phyloP scores from a whole-genome alignment of 331 rosid species.

The Malus hybrid region DNA sequence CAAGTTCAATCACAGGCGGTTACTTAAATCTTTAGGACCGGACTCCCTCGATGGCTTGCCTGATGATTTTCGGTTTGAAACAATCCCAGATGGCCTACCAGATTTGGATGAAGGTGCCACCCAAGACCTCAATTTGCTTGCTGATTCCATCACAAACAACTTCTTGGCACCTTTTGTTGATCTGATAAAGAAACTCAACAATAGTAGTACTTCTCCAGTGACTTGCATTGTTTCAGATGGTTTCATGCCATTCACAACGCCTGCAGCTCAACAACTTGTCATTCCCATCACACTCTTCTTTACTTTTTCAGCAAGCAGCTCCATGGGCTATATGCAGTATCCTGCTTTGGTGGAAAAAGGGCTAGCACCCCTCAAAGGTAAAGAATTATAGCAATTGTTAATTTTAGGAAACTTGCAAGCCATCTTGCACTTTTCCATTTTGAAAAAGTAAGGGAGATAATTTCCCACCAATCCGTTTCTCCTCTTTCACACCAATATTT shows the following conservation, averaged over 20 bases:
- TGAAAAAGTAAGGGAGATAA: no score
- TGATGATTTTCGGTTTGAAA: constrained; percentile 8
- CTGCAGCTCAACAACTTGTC: neutral
- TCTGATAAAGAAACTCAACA: neutral
- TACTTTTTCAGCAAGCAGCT: neutral
- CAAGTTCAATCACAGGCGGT: no score
- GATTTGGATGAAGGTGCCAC: neutral
- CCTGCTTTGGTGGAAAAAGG: neutral
- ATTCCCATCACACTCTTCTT: neutral
- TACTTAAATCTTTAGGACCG: neutral
- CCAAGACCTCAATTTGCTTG: neutral
- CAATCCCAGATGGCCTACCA: constrained; percentile 17
- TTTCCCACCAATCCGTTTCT: no score
- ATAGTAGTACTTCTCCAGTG: no score
- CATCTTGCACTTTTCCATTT: no score
- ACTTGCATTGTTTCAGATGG: no score
- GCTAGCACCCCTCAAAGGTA: constrained; percentile 5
- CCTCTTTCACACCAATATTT: no score
- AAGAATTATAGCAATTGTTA: neutral
- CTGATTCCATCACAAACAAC: neutral
- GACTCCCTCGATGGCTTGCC: neutral
- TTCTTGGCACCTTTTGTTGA: neutral
- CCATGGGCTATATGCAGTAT: neutral
- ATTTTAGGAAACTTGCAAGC: neutral
- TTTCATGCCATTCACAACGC: no score